Percentiles rank a stretch among this genome's conserved stretches.
Evolutionary conservation across 371 early-diverging fungal genomes (phyloP).

Genomic region (Lichtheimia ornata): DNA sequence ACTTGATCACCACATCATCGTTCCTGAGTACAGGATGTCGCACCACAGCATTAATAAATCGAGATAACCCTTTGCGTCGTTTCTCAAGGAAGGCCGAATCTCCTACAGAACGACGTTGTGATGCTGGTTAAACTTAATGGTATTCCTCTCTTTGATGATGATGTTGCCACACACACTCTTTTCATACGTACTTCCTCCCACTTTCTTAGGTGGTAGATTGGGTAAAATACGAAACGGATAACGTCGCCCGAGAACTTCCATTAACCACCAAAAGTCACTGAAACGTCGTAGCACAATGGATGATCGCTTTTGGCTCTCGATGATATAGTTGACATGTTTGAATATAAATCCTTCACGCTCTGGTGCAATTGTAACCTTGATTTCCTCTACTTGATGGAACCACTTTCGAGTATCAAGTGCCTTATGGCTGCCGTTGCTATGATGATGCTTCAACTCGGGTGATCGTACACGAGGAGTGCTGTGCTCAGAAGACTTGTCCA

Average conservation of each 20-base stretch:
- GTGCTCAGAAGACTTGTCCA: conserved; percentile 5
- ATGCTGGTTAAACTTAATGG: conserved; percentile 25
- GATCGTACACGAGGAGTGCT: conserved; percentile 1
- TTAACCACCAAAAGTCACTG: conserved; percentile 52
- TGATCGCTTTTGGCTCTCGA: conserved; percentile 44
- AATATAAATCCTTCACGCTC: conserved; percentile 65
- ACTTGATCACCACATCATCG: conserved; percentile 65
- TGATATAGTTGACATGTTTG: conserved; percentile 53
- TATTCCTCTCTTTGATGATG: conserved; percentile 66
- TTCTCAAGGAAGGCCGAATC: conserved; percentile 77
- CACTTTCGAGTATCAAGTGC: conserved; percentile 24
- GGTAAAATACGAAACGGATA: conserved; percentile 50
- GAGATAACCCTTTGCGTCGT: conserved; percentile 68
- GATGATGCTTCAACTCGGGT: background rate
- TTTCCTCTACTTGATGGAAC: conserved; percentile 56
- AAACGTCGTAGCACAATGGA: conserved; percentile 47
- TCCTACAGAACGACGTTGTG: conserved; percentile 28
- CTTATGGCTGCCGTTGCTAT: background rate
- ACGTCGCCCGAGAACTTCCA: conserved; percentile 33
- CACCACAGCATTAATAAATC: conserved; percentile 78
- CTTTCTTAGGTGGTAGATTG: conserved; percentile 48
- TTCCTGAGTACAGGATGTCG: conserved; percentile 74
- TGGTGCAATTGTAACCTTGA: conserved; percentile 67
- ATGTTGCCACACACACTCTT: conserved; percentile 41
- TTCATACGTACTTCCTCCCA: conserved; percentile 53